These are phyloP conservation scores for Sergeia podlipaevii DNA, from an alignment of 208 protist species.

Conservation along the genomic window DNA sequence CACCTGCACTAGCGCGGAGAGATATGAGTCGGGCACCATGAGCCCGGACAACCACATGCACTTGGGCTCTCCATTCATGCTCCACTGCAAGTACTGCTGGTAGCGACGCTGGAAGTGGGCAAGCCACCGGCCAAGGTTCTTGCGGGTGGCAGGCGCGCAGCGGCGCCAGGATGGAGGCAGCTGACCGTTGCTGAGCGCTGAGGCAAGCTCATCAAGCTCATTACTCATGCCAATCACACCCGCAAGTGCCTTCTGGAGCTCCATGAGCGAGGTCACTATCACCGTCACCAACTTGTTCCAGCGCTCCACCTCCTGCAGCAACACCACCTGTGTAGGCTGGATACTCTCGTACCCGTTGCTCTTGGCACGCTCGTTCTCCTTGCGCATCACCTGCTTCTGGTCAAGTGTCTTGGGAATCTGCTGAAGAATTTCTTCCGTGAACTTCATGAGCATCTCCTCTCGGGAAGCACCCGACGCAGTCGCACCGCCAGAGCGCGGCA, in stretches of 20 bases:
- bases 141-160: constrained; percentile 93
- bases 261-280: constrained; percentile 92
- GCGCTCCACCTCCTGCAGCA: constrained; percentile 98
- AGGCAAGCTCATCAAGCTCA: constrained; percentile 95
- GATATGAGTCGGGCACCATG: constrained; percentile 98
- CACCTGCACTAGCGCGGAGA: constrained; percentile 98
- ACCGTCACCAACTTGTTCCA: constrained; percentile 94
- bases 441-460: constrained; percentile 85
- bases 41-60: constrained; percentile 99
- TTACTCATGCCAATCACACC: constrained; percentile 98
- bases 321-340: constrained; percentile 95
- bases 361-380: constrained; percentile 63
- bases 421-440: constrained; percentile 87
- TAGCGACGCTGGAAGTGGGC: constrained; percentile 93
- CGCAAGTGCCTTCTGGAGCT: constrained; percentile 94
- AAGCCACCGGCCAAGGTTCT: constrained; percentile 96
- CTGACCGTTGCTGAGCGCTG: constrained; percentile 92
- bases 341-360: constrained; percentile 61
- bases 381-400: constrained; percentile 52
- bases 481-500: constrained; percentile 82
- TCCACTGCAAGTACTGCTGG: constrained; percentile 95
- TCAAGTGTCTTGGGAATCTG: constrained; percentile 94
- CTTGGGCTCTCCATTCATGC: constrained; percentile 93
- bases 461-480: constrained; percentile 58
- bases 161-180: constrained; percentile 93